Evolutionary conservation across 2,329 filamentous ascomycete genomes (phyloP).

Genomic region (Pseudogymnoascus sp.): DNA sequence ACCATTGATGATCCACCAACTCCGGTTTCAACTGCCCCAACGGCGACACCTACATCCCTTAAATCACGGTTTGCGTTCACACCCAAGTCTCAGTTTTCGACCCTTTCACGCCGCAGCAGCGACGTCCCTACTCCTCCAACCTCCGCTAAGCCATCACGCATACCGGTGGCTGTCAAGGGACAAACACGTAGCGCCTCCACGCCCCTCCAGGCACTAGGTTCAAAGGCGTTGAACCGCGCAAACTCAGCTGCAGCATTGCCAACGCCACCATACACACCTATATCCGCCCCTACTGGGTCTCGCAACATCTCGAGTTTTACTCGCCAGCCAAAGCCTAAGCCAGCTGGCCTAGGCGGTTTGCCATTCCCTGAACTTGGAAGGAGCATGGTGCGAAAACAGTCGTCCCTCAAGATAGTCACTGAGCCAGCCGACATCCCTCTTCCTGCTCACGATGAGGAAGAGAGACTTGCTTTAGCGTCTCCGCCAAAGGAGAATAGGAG

Average conservation of each 20-base stretch:
- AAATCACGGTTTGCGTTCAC: neutral
- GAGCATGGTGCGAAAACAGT: neutral
- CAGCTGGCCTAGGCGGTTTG: slow-evolving; percentile 13
- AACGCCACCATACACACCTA: slow-evolving; percentile 23
- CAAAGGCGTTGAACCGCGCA: slow-evolving; percentile 18
- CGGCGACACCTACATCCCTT: neutral
- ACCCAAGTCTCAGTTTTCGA: neutral
- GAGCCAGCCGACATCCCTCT: slow-evolving; percentile 30
- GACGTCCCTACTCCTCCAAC: slow-evolving; percentile 15
- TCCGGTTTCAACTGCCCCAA: slow-evolving; percentile 11
- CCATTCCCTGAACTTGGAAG: slow-evolving; percentile 22
- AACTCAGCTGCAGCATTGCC: slow-evolving; percentile 12
- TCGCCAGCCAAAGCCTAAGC: slow-evolving; percentile 1
- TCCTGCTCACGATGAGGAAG: slow-evolving; percentile 14
- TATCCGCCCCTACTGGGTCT: neutral
- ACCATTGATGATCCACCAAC: slow-evolving; percentile 19
- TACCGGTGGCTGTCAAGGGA: slow-evolving; percentile 23
- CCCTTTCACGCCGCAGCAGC: slow-evolving; percentile 11
- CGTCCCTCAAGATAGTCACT: slow-evolving; percentile 22
- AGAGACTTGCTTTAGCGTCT: slow-evolving; percentile 16
- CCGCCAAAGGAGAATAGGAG: slow-evolving; percentile 14
- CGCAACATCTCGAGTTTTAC: neutral
- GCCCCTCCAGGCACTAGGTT: slow-evolving; percentile 26
- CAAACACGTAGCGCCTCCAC: slow-evolving; percentile 18
- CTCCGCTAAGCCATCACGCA: slow-evolving; percentile 19